Evolutionary conservation across 2,329 filamentous ascomycete genomes (phyloP), one percentile per base, ranked within the genome.

Genomic region (Hypoxylon sp.): DNA sequence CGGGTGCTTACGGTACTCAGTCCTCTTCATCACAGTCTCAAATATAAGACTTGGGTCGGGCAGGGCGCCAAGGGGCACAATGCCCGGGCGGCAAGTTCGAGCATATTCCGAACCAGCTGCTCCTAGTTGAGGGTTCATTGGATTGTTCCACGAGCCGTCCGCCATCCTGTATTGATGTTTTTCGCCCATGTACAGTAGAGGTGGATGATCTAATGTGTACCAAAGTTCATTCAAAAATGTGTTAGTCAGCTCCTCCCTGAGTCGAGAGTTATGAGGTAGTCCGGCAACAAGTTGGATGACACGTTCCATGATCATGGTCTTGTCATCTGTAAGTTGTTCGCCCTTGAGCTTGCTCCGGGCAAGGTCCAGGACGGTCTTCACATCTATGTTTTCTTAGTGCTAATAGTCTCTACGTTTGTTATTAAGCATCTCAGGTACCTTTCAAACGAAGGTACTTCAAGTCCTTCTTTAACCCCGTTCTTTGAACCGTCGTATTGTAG

Each of bases 261-360:
- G 84, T 72, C 86, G 87, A 1, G 91, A 93, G 60, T 86, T 82
- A 54, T 85, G 80, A 0, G 90, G 90, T 35, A 94, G 82, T 33
- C 86, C 86, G 11, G 90, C 85, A 4, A 93, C 90, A 14, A 94
- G 83, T 81, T 90, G 87, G 67, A 94, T 93, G 4, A 91, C 85
- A 6, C 88, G 84, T 78, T 94, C 92, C 88, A 94, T 92, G 48
- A 93, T 82, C 84, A 93, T 92, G 1, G 90, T 92, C 80, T 91
- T 92, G 81, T 95, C 93, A 73, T 95, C 90, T 4, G 88, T 80
- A 10, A 90, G 83, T 52, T 87, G 83, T 63, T 86, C 85, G 0
- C 91, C 90, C 72, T 87, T 90, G 33, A 90, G 78, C 79, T 92
- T 90, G 67, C 82, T 84, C 60, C 86, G 85, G 63, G 93, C 81